Base-by-base conservation (phyloP, 805 yeast species). In the Candida palmyrensis region DNA sequence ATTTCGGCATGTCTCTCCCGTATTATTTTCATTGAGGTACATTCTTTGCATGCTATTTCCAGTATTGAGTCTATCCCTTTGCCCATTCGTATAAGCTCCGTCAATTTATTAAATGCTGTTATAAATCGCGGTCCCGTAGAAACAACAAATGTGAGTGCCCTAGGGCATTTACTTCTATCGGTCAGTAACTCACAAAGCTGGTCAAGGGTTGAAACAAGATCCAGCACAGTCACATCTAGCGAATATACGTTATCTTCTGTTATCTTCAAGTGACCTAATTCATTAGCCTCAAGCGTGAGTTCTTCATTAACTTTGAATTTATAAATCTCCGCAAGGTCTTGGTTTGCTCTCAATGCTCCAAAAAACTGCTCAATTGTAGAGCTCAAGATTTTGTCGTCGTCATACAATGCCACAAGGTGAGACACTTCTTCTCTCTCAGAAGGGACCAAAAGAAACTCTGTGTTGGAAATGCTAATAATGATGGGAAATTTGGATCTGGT, bases 181-280 rank as follows among this genome's bases (percentile, higher is more conserved):
- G 26, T 23, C 6, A 13, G 14, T 13, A 23, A 23, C 5, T n/a
- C n/a, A n/a, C n/a, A n/a, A n/a, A n/a, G 20, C 9, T 44, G 43
- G 15, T 37, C 36, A 37, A 53, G 57, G 16, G 52, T 33, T 15
- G 40, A 32, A n/a, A 57, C 29, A 21, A 62, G 47, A 37, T 57
- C 65, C 12, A 39, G 40, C 10, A 61, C 36, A 2, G 45, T 42
- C 12, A 55, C 38, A 14, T 53, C 51, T 14, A 46, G 38, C 3
- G 57, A 36, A 36, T 57, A 53, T 3, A 49, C 41, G 31, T 56
- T 49, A 38, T 59, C 63, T 34, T 62, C 66, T 2, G 61, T 39
- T n/a, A 62, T 43, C n/a, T 34, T 29, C 17, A 59, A 41, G 16
- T 38, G 36, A 6, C 41, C 43, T 19, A 62, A 38, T 36, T 59